Base-by-base conservation (phyloP, 768 basidiomycete species). In the Cystobasidium onofrii region DNA sequence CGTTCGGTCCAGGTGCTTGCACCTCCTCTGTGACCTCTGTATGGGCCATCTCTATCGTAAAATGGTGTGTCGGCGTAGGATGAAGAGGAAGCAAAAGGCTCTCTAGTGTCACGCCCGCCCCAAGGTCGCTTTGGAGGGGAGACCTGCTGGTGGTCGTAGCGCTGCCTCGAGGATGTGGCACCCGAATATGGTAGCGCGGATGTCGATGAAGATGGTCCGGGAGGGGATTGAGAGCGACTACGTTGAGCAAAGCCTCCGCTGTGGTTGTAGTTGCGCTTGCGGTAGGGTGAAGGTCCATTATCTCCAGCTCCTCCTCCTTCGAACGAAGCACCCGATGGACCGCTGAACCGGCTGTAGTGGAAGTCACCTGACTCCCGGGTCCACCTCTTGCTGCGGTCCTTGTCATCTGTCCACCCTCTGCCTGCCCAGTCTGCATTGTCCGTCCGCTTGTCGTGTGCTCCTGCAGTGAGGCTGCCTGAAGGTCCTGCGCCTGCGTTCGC, bases 111-210 rank as follows among this genome's bases (percentile, higher is more conserved):
- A 17, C 46, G 46, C 15, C 46, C n/a, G 9, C n/a, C 15, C 46
- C 29, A 60, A 27, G 57, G 57, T 17, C 33, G 57, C 25, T 60
- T 27, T 29, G 57, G 25, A 60, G 57, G 46, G 10, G 46, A 50
- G 46, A n/a, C 10, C 31, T 60, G 57, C 57, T 60, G 57, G n/a
- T n/a, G n/a, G 12, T 60, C 57, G 57, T 29, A 60, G 31, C 57
- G 57, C 15, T 60, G 57, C 20, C 57, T 39, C 7, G 39, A 27
- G 1, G 33, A 20, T 2, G 57, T 9, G 2, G 57, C 29, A 27
- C 12, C 20, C 15, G 57, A 60, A 23, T 27, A 50, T 9, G 46
- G 46, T n/a, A 50, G 4, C 13, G 57, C 31, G 23, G 57, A 29
- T 29, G 57, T 27, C 10, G 57, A 60, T 17, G 57, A 17, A 2